Base-by-base conservation (phyloP, 805 yeast species). In the Metschnikowia chrysomelidarum region DNA sequence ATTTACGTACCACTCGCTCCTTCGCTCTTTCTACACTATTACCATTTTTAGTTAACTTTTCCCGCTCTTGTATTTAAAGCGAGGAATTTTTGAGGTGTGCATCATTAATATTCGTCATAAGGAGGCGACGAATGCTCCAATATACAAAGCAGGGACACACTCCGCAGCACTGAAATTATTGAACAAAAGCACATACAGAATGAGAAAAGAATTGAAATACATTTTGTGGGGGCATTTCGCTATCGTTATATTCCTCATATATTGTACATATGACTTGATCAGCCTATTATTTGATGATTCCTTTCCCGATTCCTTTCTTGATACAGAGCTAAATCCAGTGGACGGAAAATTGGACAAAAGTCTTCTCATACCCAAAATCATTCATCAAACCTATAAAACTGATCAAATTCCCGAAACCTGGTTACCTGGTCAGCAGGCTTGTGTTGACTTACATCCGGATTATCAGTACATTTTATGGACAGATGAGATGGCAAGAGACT, bases 401-500 rank as follows among this genome's bases (percentile, higher is more conserved):
- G 71, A 66, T 10, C 73, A 80, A 14, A 76, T 88, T 11, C 97
- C 97, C 3, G 88, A 79, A 32, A 68, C 73, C 30, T 89, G 97
- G 97, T 67, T 65, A 41, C 74, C 71, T 5, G 87, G 94, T 19
- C 95, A 86, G 53, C 73, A 79, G 54, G 75, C 76, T 17, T 87
- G 95, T 55, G 71, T 77, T 26, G 84, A 83, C 42, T 62, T 82
- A 37, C 94, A 89, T 56, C 91, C 93, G 1, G 96, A 87, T 59
- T 89, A 85, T 55, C 80, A 86, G 57, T 88, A 88, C 61, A 80
- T 81, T 28, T 59, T 88, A 22, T 88, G 97, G 97, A 89, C 96
- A 4, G 96, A 88, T 59, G 83, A 76, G 32, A 78, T 74, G 79
- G 74, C 95, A 7, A 69, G 86, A 36, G 79, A 81, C 30, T 89